A percentile compares a stretch with the other conserved stretches of the same genome.
These are phyloP conservation scores for Penicillium psychrosexuale DNA, from an alignment of 2,329 filamentous ascomycete genomes.

Conservation along the genomic window DNA sequence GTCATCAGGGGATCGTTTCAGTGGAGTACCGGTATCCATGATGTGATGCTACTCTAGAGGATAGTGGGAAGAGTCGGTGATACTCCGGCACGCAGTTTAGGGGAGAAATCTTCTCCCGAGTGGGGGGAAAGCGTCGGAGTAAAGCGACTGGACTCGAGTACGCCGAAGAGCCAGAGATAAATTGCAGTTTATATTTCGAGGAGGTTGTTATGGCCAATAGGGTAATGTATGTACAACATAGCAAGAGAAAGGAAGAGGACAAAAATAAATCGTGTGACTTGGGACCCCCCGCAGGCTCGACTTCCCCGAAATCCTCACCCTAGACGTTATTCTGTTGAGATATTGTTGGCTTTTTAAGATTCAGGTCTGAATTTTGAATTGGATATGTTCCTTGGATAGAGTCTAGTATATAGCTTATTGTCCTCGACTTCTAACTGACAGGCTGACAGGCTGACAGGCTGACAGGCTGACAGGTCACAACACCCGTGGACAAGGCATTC, in stretches of 20 bases:
- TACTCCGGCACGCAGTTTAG: slow-evolving; percentile 23
- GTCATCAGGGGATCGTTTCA: slow-evolving; percentile 39
- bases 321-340: neutral
- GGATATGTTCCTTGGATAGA: neutral
- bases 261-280: neutral
- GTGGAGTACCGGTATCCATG: slow-evolving; percentile 27
- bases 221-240: neutral
- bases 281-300: slow-evolving; percentile 1
- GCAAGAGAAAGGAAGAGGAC: neutral
- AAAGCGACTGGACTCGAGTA: neutral
- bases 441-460: neutral
- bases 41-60: slow-evolving; percentile 1
- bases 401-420: neutral
- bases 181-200: neutral
- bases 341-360: neutral
- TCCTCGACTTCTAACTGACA: neutral
- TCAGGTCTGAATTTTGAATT: neutral
- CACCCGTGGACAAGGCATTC: neutral
- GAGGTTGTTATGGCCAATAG: neutral
- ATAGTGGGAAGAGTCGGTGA: slow-evolving; percentile 15
- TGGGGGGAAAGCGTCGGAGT: neutral
- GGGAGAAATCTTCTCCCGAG: slow-evolving; percentile 18
- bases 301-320: neutral
- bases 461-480: neutral
- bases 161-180: neutral